These are phyloP conservation scores for Candida sakaeoensis DNA, from an alignment of 805 yeast species.

Conservation along the genomic window DNA sequence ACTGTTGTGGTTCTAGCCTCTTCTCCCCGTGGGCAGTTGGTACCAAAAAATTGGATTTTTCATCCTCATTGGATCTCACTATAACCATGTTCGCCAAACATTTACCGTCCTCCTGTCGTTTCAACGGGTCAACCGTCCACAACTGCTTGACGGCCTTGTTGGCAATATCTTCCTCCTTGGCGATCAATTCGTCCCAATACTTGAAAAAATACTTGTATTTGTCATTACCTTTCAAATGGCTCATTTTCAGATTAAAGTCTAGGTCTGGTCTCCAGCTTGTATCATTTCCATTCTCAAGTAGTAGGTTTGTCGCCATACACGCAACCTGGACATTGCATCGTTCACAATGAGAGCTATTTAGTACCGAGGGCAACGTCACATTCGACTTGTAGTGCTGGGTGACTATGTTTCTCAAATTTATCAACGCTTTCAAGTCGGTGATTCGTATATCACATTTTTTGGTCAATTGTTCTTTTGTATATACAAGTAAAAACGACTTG, in stretches of 20 bases:
- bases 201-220: constrained; percentile 53
- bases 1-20: constrained; percentile 20
- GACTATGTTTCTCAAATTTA: constrained; percentile 69
- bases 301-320: constrained; percentile 64
- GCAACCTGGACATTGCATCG: constrained; percentile 51
- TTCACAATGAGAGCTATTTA: constrained; percentile 54
- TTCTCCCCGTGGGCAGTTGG: constrained; percentile 8
- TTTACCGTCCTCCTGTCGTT: constrained; percentile 51
- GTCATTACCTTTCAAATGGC: constrained; percentile 44
- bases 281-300: constrained; percentile 56
- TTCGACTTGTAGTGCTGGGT: constrained; percentile 56
- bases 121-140: constrained; percentile 59
- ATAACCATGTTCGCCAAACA: constrained; percentile 50
- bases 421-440: constrained; percentile 60
- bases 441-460: constrained; percentile 49
- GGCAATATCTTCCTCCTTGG: constrained; percentile 66
- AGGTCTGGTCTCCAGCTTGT: constrained; percentile 50
- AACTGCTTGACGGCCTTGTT: constrained; percentile 54
- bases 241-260: constrained; percentile 45
- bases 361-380: constrained; percentile 50
- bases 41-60: neutral
- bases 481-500: constrained; percentile 63
- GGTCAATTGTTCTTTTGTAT: constrained; percentile 59
- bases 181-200: constrained; percentile 71
- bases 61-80: constrained; percentile 32